These are phyloP conservation scores for Anisodus acutangulus DNA, from an alignment of 257 asterid genomes.

Conservation along the genomic window DNA sequence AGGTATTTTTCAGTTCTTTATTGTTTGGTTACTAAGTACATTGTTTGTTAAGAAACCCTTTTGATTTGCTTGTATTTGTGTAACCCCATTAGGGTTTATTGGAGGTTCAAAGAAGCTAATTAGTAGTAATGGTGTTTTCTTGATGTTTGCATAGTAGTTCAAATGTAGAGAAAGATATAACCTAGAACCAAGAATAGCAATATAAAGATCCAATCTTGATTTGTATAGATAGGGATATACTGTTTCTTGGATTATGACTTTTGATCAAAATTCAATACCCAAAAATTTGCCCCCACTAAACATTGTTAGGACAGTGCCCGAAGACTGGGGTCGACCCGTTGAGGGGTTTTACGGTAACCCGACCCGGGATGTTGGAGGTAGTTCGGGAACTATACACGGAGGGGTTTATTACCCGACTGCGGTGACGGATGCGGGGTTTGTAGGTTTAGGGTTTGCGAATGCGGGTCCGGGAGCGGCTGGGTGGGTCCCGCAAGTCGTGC, in stretches of 20 bases:
- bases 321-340: slow-evolving; percentile 69
- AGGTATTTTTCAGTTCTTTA: slow-evolving; percentile 13
- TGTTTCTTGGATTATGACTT: slow-evolving; percentile 56
- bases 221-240: slow-evolving; percentile 1
- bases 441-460: slow-evolving; percentile 59
- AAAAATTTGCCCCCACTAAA: slow-evolving; percentile 79
- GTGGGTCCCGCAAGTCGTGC: slow-evolving; percentile 68
- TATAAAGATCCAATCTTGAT: neutral
- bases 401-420: slow-evolving; percentile 62
- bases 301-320: slow-evolving; percentile 54
- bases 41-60: neutral
- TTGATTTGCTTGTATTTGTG: slow-evolving; percentile 14
- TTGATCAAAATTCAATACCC: slow-evolving; percentile 74
- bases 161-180: neutral
- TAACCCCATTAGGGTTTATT: slow-evolving; percentile 1
- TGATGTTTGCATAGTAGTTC: neutral
- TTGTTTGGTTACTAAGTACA: slow-evolving; percentile 8
- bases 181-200: neutral
- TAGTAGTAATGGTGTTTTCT: neutral
- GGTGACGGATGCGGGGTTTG: slow-evolving; percentile 55
- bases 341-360: slow-evolving; percentile 68
- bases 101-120: neutral
- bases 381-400: slow-evolving; percentile 53
- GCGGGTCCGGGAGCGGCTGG: slow-evolving; percentile 55
- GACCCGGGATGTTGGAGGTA: slow-evolving; percentile 48